These are phyloP conservation scores for Fibroporia radiculosa DNA, from an alignment of 768 basidiomycete genomes.

Conservation along the genomic window DNA sequence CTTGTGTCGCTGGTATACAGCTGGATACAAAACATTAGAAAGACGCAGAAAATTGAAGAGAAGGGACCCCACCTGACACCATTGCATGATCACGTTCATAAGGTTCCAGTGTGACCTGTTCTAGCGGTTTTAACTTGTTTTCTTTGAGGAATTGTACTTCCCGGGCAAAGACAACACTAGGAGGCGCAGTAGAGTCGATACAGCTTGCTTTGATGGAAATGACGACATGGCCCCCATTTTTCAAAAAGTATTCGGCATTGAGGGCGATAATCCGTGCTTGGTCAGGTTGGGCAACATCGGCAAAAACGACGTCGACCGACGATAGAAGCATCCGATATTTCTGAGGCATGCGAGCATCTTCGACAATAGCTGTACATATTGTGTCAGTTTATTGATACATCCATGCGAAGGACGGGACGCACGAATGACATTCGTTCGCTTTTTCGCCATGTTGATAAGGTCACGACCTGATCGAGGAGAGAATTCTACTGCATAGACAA, in stretches of 20 bases:
- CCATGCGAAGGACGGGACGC: slow-evolving; percentile 24
- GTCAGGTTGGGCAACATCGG: slow-evolving; percentile 97
- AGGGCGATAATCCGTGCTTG: slow-evolving; percentile 93
- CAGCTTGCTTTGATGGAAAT: slow-evolving; percentile 99
- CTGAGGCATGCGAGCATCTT: slow-evolving; percentile 94
- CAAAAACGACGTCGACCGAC: slow-evolving; percentile 95
- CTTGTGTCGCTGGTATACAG: slow-evolving; percentile 40
- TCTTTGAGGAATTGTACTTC: slow-evolving; percentile 79
- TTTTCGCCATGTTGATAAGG: slow-evolving; percentile 98
- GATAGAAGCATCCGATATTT: slow-evolving; percentile 96
- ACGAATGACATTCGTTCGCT: slow-evolving; percentile 98
- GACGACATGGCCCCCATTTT: slow-evolving; percentile 84
- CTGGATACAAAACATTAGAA: slow-evolving; percentile 18
- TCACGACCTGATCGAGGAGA: slow-evolving; percentile 95
- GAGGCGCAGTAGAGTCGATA: slow-evolving; percentile 91
- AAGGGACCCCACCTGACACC: slow-evolving; percentile 57
- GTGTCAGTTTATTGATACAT: too few species aligned
- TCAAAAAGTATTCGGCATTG: slow-evolving; percentile 95
- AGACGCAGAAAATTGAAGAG: not conserved
- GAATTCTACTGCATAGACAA: slow-evolving; percentile 98
- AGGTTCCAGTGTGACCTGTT: slow-evolving; percentile 93
- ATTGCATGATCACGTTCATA: slow-evolving; percentile 90
- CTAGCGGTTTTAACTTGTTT: slow-evolving; percentile 83
- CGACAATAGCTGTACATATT: slow-evolving; percentile 74
- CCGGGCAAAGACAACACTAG: slow-evolving; percentile 82